Percentiles rank a stretch among this genome's conserved stretches.
phyloP scores from a whole-genome alignment of 345 rosid species.

The Noccaea bulbosa region DNA sequence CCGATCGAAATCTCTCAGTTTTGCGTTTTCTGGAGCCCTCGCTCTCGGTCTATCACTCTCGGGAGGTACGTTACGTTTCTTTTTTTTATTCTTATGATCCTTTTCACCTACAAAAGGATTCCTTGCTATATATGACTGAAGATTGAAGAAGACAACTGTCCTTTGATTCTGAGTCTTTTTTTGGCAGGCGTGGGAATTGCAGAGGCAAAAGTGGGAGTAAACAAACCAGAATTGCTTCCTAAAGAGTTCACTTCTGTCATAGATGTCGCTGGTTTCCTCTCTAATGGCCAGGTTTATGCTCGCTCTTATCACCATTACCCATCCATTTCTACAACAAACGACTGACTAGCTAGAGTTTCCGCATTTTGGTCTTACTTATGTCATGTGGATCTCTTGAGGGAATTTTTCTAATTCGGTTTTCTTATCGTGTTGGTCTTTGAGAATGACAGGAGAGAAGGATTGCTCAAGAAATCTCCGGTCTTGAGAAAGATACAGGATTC shows the following conservation, averaged over 20 bases:
- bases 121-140: background rate
- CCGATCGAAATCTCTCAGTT: conserved; percentile 60
- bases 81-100: no score
- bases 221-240: conserved; percentile 94
- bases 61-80: conserved; percentile 44
- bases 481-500: conserved; percentile 89
- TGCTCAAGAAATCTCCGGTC: conserved; percentile 62
- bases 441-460: conserved; percentile 74
- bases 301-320: background rate
- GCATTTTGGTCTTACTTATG: background rate
- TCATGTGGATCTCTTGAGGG: background rate
- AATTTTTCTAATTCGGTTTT: background rate
- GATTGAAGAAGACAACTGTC: background rate
- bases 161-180: background rate
- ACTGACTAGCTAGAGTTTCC: no score
- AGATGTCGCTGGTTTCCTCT: conserved; percentile 91
- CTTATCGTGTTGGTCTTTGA: background rate
- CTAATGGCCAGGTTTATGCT: conserved; percentile 81
- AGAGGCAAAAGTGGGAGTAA: conserved; percentile 81
- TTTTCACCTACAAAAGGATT: background rate
- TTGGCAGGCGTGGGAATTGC: conserved; percentile 59
- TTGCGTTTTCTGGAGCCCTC: conserved; percentile 68
- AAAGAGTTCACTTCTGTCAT: conserved; percentile 78
- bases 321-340: no score
- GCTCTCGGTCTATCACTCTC: conserved; percentile 62